A percentile compares a stretch with the other conserved stretches of the same genome.
These are phyloP conservation scores for Colletotrichum sp. DNA, from an alignment of 2,329 filamentous ascomycete genomes.

Conservation along the genomic window DNA sequence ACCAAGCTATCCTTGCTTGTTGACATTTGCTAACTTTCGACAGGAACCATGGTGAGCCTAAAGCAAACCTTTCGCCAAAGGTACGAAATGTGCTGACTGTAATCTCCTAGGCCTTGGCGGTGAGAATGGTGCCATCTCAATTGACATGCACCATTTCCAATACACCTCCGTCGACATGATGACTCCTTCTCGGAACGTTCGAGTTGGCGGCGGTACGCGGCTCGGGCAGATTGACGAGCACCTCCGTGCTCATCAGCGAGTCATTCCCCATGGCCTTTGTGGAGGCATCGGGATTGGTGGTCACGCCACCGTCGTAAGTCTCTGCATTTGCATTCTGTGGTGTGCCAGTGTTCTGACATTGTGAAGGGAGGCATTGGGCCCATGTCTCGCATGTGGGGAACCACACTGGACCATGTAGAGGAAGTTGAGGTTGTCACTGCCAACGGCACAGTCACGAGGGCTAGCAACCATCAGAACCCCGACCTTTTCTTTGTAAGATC, in stretches of 20 bases:
- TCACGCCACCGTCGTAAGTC: slow-evolving; percentile 57
- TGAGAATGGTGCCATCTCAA: slow-evolving; percentile 51
- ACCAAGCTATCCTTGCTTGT: no score
- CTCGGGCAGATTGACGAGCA: slow-evolving; percentile 55
- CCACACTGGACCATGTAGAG: slow-evolving; percentile 57
- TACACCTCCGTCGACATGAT: slow-evolving; percentile 55
- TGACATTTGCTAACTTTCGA: not conserved
- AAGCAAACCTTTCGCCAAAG: not conserved
- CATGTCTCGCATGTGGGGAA: slow-evolving; percentile 63
- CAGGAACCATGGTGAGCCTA: not conserved
- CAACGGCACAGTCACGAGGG: slow-evolving; percentile 26
- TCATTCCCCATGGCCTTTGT: slow-evolving; percentile 64
- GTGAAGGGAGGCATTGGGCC: slow-evolving; percentile 59
- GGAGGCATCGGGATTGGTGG: slow-evolving; percentile 62
- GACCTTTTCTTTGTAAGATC: slow-evolving; percentile 31
- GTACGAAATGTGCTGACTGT: not conserved
- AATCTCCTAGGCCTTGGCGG: slow-evolving; percentile 46
- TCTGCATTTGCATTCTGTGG: not conserved
- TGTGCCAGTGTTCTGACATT: not conserved
- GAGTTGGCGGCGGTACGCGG: slow-evolving; percentile 55
- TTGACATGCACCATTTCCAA: slow-evolving; percentile 59
- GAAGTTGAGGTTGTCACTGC: slow-evolving; percentile 38
- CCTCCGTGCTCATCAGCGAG: slow-evolving; percentile 55
- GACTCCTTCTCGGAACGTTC: slow-evolving; percentile 51
- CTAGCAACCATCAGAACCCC: slow-evolving; percentile 22